Percentiles rank a stretch among this genome's conserved stretches.
phyloP scores from a whole-genome alignment of 1,284 basidiomycete species.

The Ganoderma resinaceum region DNA sequence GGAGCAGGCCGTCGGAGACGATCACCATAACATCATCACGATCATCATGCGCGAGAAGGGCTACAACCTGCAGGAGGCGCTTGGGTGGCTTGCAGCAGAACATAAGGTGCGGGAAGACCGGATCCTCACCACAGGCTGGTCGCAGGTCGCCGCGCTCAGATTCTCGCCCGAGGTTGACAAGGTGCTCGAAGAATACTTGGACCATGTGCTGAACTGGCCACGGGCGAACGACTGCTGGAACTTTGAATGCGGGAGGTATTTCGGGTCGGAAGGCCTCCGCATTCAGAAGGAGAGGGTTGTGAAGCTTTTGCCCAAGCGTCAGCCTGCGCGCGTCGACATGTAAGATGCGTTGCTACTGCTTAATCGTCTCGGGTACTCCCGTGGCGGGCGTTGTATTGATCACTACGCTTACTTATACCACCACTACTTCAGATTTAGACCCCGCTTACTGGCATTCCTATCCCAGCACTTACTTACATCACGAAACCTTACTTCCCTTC shows the following conservation, averaged over 20 bases:
- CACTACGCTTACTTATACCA: background rate
- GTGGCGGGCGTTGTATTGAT: background rate
- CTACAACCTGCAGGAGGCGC: background rate
- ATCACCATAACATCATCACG: conserved; percentile 26
- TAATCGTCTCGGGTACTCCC: background rate
- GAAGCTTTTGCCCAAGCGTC: conserved; percentile 18
- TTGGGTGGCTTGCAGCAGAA: conserved; percentile 15
- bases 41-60: conserved; percentile 34
- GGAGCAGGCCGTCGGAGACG: conserved; percentile 8
- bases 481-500: background rate
- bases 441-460: background rate
- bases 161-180: conserved; percentile 12
- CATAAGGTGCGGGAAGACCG: conserved; percentile 12
- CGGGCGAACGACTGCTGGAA: conserved; percentile 33
- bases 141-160: conserved; percentile 14
- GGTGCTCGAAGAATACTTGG: conserved; percentile 8
- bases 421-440: background rate
- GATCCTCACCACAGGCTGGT: conserved; percentile 9
- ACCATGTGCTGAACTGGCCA: conserved; percentile 15
- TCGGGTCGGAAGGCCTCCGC: conserved; percentile 34
- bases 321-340: background rate
- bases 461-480: background rate
- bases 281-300: conserved; percentile 28
- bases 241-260: conserved; percentile 39
- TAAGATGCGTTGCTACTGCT: background rate